A percentile compares a stretch with the other conserved stretches of the same genome.
These are phyloP conservation scores for Sporothrix luriei DNA, from an alignment of 2,329 filamentous ascomycete genomes.

Conservation along the genomic window DNA sequence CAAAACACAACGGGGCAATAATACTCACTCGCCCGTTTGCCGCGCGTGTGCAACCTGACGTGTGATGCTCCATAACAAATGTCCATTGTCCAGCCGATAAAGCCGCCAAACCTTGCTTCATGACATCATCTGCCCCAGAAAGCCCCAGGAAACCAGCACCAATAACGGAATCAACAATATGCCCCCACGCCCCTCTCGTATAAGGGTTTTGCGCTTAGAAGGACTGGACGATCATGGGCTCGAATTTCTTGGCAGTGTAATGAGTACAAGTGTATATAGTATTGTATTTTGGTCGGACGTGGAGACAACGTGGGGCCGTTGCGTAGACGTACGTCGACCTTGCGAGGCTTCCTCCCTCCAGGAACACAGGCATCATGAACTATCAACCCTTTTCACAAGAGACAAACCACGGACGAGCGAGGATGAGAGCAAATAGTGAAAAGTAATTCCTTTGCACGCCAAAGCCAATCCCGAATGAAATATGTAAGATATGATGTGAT, in stretches of 20 bases:
- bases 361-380: neutral
- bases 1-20: neutral
- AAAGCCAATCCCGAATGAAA: conserved; percentile 20
- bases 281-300: neutral
- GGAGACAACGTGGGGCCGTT: conserved; percentile 6
- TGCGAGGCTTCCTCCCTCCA: neutral
- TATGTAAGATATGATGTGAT: conserved; percentile 20
- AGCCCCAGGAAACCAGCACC: neutral
- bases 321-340: neutral
- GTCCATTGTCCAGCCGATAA: neutral
- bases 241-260: neutral
- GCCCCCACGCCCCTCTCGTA: neutral
- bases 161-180: too few relatives aligned
- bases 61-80: neutral
- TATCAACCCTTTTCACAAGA: neutral
- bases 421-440: neutral
- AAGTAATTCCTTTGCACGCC: conserved; percentile 24
- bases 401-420: neutral
- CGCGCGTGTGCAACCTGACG: conserved; percentile 8
- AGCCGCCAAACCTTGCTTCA: conserved; percentile 11
- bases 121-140: conserved; percentile 20
- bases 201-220: neutral
- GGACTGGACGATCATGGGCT: neutral
- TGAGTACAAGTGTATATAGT: neutral
- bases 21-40: neutral